These are phyloP conservation scores for Xylariaceae sp. DNA, from an alignment of 2,329 filamentous ascomycete genomes.

Conservation along the genomic window DNA sequence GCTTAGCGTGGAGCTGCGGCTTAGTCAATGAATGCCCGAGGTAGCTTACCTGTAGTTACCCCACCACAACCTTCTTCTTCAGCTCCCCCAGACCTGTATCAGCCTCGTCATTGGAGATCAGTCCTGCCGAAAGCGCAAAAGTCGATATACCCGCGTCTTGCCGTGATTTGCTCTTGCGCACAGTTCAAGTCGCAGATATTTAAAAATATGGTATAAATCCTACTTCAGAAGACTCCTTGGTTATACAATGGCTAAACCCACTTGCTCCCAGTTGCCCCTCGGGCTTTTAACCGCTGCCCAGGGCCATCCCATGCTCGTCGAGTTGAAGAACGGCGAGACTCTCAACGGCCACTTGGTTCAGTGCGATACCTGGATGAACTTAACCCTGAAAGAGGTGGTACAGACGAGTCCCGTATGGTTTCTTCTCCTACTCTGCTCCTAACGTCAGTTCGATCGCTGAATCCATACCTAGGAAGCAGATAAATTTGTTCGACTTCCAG, in stretches of 20 bases:
- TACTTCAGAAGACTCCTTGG: neutral
- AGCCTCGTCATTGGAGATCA: slow-evolving; percentile 18
- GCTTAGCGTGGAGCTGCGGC: no score
- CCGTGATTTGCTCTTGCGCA: slow-evolving; percentile 2
- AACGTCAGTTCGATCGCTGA: slow-evolving; percentile 27
- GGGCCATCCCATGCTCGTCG: slow-evolving; percentile 79
- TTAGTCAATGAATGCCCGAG: no score
- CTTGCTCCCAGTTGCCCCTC: slow-evolving; percentile 63
- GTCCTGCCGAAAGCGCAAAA: neutral
- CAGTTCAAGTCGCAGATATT: neutral
- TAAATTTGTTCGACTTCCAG: slow-evolving; percentile 88
- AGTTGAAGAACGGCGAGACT: slow-evolving; percentile 73
- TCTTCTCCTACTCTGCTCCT: neutral
- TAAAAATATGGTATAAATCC: slow-evolving; percentile 18
- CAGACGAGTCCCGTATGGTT: slow-evolving; percentile 80
- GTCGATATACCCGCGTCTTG: neutral
- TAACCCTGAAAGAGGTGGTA: slow-evolving; percentile 95
- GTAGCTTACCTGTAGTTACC: no score
- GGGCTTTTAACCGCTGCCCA: slow-evolving; percentile 93
- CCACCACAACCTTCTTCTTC: neutral
- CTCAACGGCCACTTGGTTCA: slow-evolving; percentile 94
- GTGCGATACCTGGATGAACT: slow-evolving; percentile 99
- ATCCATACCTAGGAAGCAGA: slow-evolving; percentile 75
- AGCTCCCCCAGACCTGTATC: slow-evolving; percentile 13
- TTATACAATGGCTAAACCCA: slow-evolving; percentile 24